Evolutionary conservation across 202 grass and related monocot species (phyloP), one percentile per base, ranked within the genome.

Genomic region (Dendrocalamus latiflorus): DNA sequence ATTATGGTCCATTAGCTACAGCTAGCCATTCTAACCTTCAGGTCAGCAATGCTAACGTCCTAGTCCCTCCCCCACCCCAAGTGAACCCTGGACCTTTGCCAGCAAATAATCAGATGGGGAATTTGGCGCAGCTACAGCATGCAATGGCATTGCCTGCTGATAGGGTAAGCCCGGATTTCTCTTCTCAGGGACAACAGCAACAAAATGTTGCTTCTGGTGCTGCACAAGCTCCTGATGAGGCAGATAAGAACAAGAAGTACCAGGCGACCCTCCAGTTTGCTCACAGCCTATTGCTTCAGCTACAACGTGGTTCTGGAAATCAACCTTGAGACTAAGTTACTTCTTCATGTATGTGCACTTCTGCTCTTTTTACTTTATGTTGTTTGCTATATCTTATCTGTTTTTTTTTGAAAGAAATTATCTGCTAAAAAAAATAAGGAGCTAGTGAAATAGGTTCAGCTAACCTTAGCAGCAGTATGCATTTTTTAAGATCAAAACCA

Each of bases 201-300:
- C 88, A 88, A 69, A 69, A 85, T 66, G 62, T 77, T 75, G 77
- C 76, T 61, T 54, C 89, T 60, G 71, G 77, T 80, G 44, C 85
- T 66, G 67, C 72, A 50, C 90, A 89, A 58, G 63, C 61, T 79
- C 73, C 70, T 0, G 89, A 74, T 1, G 95, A 98, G 89, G 90
- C 79, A 44, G 93, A 98, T 81, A 95, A 91, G 91, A 95, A 90
- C 80, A 92, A 93, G 83, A 84, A 90, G 59, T 95, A 95, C 75
- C 91, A 94, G 50, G 89, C 96, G 10, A 98, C 96, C 55, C 96
- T 98, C 18, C 87, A 95, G 55, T 90, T 99, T 83, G 96, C 96
- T 71, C 93, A 92, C 61, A 91, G 69, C 55, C 86, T 99, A 78
- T 87, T 95, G 41, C 82, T 85, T 59, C 89, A 90, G 80, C 45